Percentiles rank a stretch among this genome's conserved stretches.
Conservation (phyloP, 2,329 filamentous ascomycete genomes). For the Fragosphaeria purpurea region DNA sequence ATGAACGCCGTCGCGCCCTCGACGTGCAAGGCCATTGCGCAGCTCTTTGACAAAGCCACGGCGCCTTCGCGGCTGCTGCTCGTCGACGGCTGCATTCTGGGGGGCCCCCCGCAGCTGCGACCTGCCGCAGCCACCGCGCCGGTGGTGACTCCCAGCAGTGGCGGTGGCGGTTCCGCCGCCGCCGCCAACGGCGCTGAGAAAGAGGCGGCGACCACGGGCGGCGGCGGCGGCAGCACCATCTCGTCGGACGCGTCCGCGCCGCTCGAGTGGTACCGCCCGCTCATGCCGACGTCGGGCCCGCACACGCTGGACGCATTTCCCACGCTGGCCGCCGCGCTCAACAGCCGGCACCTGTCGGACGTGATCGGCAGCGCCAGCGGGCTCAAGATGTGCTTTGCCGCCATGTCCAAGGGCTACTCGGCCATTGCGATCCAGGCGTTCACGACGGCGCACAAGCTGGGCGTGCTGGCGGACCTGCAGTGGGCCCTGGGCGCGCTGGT, state of each 20-base stretch:
- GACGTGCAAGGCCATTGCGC: constrained; percentile 34
- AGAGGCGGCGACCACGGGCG: not conserved
- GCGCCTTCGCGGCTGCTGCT: constrained; percentile 33
- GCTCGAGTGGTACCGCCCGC: constrained; percentile 12
- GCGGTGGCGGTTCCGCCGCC: not conserved
- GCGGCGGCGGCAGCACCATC: not conserved
- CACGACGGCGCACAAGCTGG: constrained; percentile 54
- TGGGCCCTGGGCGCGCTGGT: constrained; percentile 41
- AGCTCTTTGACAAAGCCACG: constrained; percentile 27
- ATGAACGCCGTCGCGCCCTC: constrained; percentile 56
- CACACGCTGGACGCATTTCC: constrained; percentile 21
- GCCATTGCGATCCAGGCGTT: constrained; percentile 62
- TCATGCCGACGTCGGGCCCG: constrained; percentile 35
- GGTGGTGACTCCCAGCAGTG: not conserved
- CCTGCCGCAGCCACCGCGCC: constrained; percentile 6
- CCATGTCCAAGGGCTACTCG: constrained; percentile 52
- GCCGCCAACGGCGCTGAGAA: constrained; percentile 18
- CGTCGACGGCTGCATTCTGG: constrained; percentile 51
- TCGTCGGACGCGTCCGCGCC: not conserved
- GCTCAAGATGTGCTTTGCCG: constrained; percentile 58
- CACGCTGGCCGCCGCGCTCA: constrained; percentile 33
- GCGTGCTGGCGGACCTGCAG: constrained; percentile 50
- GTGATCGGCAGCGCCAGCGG: constrained; percentile 47
- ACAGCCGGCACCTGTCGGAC: constrained; percentile 36
- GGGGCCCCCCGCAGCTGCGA: constrained; percentile 34